These are phyloP conservation scores for Xylaria arbuscula DNA, from an alignment of 2,329 filamentous ascomycete species.

Conservation along the genomic window DNA sequence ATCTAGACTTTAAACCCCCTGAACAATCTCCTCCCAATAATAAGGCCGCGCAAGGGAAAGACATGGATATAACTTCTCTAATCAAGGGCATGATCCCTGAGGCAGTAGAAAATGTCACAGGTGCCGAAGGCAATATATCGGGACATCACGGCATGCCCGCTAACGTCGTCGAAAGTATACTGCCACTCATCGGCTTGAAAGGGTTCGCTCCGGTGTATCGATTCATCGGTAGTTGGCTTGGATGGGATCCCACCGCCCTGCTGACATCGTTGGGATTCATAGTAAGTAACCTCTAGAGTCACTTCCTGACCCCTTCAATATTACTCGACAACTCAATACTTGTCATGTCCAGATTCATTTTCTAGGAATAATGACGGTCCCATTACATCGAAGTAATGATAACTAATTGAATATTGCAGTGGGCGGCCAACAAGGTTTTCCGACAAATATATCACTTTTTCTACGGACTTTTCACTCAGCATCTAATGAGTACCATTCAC, in stretches of 20 bases:
- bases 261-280: constrained; percentile 59
- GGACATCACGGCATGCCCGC: constrained; percentile 29
- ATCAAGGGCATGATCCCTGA: constrained; percentile 39
- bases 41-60: not conserved
- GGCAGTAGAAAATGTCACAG: constrained; percentile 39
- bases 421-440: constrained; percentile 57
- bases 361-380: not conserved
- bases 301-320: not conserved
- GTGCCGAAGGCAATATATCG: constrained; percentile 31
- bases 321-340: not conserved
- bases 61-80: constrained; percentile 41
- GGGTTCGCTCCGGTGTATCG: constrained; percentile 59
- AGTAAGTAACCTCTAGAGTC: not conserved
- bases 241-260: constrained; percentile 61
- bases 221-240: constrained; percentile 57
- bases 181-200: constrained; percentile 58
- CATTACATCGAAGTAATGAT: not conserved
- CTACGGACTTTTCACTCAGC: constrained; percentile 54
- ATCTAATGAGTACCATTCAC: constrained; percentile 64
- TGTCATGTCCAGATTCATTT: not conserved
- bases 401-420: constrained; percentile 41
- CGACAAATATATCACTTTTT: constrained; percentile 52
- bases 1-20: not conserved
- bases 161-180: constrained; percentile 54
- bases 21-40: no score